phyloP scores from a whole-genome alignment of 257 asterid species.

The Eustoma russellianum region DNA sequence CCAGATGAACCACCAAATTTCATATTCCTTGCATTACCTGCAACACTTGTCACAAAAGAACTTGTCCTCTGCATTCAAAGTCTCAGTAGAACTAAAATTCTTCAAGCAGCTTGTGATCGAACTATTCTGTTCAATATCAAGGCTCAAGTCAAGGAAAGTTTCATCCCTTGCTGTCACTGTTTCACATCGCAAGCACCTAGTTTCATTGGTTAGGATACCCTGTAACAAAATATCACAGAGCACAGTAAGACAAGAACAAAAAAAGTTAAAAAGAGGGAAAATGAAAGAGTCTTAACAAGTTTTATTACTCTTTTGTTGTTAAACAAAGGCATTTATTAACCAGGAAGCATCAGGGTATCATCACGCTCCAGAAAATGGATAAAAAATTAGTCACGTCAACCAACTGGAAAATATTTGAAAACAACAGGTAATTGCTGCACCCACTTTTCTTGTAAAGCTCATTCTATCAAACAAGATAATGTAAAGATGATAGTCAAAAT shows the following conservation, averaged over 20 bases:
- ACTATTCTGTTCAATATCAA: constrained; percentile 90
- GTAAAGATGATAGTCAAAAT: no score
- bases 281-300: neutral
- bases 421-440: neutral
- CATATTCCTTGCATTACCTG: constrained; percentile 35
- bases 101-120: constrained; percentile 94
- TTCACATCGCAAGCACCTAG: constrained; percentile 79
- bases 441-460: neutral
- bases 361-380: no score
- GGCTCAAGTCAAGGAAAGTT: constrained; percentile 80
- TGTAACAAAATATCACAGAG: constrained; percentile 17
- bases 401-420: neutral
- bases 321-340: no score
- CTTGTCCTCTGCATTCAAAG: constrained; percentile 79
- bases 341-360: no score
- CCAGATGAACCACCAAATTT: no score
- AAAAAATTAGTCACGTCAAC: no score
- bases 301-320: no score
- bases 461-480: no score
- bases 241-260: constrained; percentile 5
- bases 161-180: constrained; percentile 95
- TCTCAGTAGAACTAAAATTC: constrained; percentile 90
- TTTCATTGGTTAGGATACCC: constrained; percentile 91
- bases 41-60: constrained; percentile 86
- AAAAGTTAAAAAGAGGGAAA: neutral